A percentile compares a stretch with the other conserved stretches of the same genome.
Evolutionary conservation across 495 filamentous ascomycete genomes (phyloP).

Genomic region (Jackrogersella multiformis): DNA sequence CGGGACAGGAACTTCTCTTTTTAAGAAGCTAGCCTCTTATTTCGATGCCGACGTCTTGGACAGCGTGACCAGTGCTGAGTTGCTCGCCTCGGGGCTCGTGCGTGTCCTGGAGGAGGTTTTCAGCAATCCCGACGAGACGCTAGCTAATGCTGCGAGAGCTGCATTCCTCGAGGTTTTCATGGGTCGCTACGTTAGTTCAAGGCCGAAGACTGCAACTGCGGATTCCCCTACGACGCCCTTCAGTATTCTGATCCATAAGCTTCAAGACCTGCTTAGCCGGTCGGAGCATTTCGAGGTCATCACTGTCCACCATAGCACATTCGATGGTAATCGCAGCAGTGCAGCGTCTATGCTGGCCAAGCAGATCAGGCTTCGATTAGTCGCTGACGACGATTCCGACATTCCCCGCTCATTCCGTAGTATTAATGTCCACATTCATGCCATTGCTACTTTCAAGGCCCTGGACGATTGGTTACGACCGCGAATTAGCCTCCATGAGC

Average conservation of each 20-base stretch:
- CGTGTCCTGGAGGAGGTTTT: slow-evolving; percentile 84
- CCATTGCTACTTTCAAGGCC: slow-evolving; percentile 97
- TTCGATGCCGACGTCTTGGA: slow-evolving; percentile 88
- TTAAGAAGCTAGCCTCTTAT: slow-evolving; percentile 80
- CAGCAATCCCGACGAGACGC: slow-evolving; percentile 66
- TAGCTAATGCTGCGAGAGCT: slow-evolving; percentile 72
- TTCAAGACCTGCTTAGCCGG: slow-evolving; percentile 94
- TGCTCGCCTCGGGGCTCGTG: slow-evolving; percentile 90
- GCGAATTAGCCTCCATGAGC: slow-evolving; percentile 83
- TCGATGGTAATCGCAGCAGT: slow-evolving; percentile 91
- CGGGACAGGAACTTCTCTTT: slow-evolving; percentile 69
- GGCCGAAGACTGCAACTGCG: slow-evolving; percentile 68
- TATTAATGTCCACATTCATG: slow-evolving; percentile 98
- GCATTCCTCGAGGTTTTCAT: slow-evolving; percentile 97
- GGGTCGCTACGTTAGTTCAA: slow-evolving; percentile 70
- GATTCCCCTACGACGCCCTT: slow-evolving; percentile 80
- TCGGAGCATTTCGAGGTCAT: slow-evolving; percentile 98
- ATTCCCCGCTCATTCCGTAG: slow-evolving; percentile 86
- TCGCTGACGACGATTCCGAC: slow-evolving; percentile 89
- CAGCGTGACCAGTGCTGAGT: slow-evolving; percentile 96
- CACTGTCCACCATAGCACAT: slow-evolving; percentile 91
- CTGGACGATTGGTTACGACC: slow-evolving; percentile 96
- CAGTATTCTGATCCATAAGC: slow-evolving; percentile 89
- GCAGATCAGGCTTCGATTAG: slow-evolving; percentile 87
- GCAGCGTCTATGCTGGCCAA: slow-evolving; percentile 96